Evolutionary conservation across 345 rosid genomes (phyloP).

Genomic region (Aquilaria sinensis): DNA sequence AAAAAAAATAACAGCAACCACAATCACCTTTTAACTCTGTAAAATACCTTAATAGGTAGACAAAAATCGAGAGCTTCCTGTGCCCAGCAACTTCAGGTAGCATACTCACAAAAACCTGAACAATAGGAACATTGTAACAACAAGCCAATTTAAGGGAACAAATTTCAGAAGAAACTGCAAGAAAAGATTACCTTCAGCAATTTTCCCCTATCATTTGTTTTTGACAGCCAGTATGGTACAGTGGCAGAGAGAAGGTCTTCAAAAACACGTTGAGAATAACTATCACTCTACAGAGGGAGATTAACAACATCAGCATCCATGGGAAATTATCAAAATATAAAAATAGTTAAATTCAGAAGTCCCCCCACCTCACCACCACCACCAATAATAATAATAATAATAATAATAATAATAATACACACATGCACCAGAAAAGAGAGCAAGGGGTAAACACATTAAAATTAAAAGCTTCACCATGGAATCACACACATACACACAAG

Average conservation of each 20-base stretch:
- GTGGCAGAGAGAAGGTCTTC: slow-evolving; percentile 77
- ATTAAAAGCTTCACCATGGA: too few relatives aligned
- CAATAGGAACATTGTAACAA: slow-evolving; percentile 9
- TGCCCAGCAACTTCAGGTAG: slow-evolving; percentile 77
- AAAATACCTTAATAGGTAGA: slow-evolving; percentile 68
- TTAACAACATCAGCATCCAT: background rate
- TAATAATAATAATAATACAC: too few relatives aligned
- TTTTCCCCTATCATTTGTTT: slow-evolving; percentile 44
- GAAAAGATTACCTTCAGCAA: slow-evolving; percentile 58
- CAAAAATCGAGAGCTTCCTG: slow-evolving; percentile 66
- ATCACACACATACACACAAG: too few relatives aligned
- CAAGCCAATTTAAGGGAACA: slow-evolving; percentile 1
- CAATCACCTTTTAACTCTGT: background rate
- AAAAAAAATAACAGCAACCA: slow-evolving; percentile 7
- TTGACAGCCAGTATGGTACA: slow-evolving; percentile 79
- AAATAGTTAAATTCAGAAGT: too few relatives aligned
- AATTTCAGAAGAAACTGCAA: slow-evolving; percentile 4
- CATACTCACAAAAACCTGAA: slow-evolving; percentile 72
- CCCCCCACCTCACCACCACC: too few relatives aligned
- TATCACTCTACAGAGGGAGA: slow-evolving; percentile 49
- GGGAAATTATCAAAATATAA: too few relatives aligned
- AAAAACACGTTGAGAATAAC: slow-evolving; percentile 60
- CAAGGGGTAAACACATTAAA: too few relatives aligned
- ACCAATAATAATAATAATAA: too few relatives aligned
- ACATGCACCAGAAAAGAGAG: too few relatives aligned